Evolutionary conservation across 306 rosid species (phyloP).

Genomic region (Lathyrus oleraceus): DNA sequence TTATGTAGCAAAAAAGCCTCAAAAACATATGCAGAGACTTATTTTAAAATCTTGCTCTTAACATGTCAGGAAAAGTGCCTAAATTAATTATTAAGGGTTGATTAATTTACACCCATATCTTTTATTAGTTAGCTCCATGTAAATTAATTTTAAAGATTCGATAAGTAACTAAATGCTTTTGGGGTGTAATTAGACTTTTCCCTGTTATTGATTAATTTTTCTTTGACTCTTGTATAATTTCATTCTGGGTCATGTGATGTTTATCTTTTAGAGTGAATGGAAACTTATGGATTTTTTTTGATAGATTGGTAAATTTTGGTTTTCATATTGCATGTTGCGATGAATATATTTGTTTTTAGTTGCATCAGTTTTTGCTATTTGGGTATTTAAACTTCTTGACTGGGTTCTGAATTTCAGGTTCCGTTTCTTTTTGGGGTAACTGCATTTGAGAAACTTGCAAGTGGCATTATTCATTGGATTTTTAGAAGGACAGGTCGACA

Average conservation of each 20-base stretch:
- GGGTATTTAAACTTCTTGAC: conserved; percentile 8
- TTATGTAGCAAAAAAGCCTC: no score
- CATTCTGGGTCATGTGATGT: background rate
- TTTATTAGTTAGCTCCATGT: background rate
- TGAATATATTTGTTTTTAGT: conserved; percentile 5
- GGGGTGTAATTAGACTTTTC: background rate
- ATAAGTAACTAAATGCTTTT: conserved; percentile 12
- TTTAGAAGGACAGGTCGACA: conserved; percentile 98
- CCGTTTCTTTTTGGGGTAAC: conserved; percentile 95
- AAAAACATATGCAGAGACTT: no score
- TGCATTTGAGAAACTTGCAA: conserved; percentile 81
- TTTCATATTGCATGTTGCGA: conserved; percentile 28
- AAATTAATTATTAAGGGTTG: conserved; percentile 1
- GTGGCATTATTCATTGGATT: conserved; percentile 76
- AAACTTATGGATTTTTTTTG: conserved; percentile 14
- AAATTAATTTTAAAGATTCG: background rate
- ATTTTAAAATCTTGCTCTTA: no score
- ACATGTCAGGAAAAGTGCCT: no score
- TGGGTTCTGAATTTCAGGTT: conserved; percentile 58
- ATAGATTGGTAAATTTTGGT: background rate
- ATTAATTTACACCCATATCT: background rate
- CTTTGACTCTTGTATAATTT: background rate
- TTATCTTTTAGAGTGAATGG: background rate
- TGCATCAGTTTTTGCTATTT: conserved; percentile 7
- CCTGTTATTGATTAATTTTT: conserved; percentile 2